Base-by-base conservation (phyloP, 208 protist genomes). In the Porcisia hertigi region DNA sequence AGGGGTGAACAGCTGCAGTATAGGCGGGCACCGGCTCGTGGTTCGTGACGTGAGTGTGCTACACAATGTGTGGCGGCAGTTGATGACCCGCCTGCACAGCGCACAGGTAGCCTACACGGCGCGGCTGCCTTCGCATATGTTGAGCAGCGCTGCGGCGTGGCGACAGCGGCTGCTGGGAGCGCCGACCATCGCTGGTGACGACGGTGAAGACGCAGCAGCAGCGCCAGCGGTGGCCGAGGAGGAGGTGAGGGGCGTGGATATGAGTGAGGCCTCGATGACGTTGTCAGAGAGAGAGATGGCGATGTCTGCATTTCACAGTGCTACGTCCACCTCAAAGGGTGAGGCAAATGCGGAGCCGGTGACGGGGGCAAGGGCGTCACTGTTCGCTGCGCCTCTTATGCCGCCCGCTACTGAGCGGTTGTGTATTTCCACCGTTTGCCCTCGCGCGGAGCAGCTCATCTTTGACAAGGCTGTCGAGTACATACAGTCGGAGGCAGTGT, bases 401-500 rank as follows among this genome's bases (percentile, higher is more conserved):
- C 52, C 69, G 41, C 69, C 34, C 11, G 14, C n/a, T 23, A 23
- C 23, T 9, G 52, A 71, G 43, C 43, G 39, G 25, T 41, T 81
- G 20, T 52, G 77, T n/a, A 57, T 62, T 45, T 81, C 73, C 55
- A 72, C 77, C n/a, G 25, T 69, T 25, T 69, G n/a, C 49, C 69
- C 55, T 3, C 77, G 77, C 12, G 77, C 77, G 39, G 77, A 81
- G 65, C 71, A 76, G 72, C 63, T 81, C 34, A 81, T 81, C 53
- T 81, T 81, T 60, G 71, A 54, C 2, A 76, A 81, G 58, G 77
- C 77, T 4, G 64, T 77, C 16, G 77, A 81, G 43, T 76, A 30
- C 57, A n/a, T 81, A 64, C 71, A 81, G 71, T 77, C 77, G 23
- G 77, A 81, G 57, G 71, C 77, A 55, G 34, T 81, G 11, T 73